Percentiles rank a stretch among this genome's conserved stretches.
Conservation (phyloP, 2,329 filamentous ascomycete species). For the Knufia fluminis region DNA sequence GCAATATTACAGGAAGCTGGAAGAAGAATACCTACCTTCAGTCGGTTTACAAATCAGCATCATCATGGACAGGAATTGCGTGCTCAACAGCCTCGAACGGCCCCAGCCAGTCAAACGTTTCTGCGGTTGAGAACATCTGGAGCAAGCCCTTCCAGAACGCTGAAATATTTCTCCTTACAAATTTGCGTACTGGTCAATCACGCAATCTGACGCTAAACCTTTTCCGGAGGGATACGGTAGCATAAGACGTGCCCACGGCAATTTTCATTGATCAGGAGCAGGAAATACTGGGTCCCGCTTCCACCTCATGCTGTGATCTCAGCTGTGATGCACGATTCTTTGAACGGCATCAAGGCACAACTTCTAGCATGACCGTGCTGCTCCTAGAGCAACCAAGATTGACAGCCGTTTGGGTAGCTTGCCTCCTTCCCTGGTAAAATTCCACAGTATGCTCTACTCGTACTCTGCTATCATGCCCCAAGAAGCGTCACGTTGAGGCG, state of each 20-base stretch:
- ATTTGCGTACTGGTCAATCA: not conserved
- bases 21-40: constrained; percentile 1
- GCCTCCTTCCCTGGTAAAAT: too few relatives aligned
- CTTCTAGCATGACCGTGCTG: too few relatives aligned
- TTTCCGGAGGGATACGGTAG: not conserved
- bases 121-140: constrained; percentile 6
- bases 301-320: not conserved
- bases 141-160: not conserved
- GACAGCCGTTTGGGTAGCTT: too few relatives aligned
- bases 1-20: not conserved
- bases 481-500: too few relatives aligned
- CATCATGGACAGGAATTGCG: constrained; percentile 5
- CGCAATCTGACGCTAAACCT: not conserved
- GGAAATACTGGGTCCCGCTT: not conserved
- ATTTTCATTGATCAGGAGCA: not conserved
- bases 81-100: constrained; percentile 2
- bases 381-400: too few relatives aligned
- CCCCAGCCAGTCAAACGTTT: constrained; percentile 5
- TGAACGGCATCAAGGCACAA: not conserved
- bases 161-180: constrained; percentile 4
- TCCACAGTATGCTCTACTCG: too few relatives aligned
- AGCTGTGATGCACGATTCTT: not conserved
- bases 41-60: constrained; percentile 10
- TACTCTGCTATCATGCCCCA: too few relatives aligned
- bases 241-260: not conserved